Conservation (phyloP, 495 filamentous ascomycete genomes). For the Clavariopsis aquatica region DNA sequence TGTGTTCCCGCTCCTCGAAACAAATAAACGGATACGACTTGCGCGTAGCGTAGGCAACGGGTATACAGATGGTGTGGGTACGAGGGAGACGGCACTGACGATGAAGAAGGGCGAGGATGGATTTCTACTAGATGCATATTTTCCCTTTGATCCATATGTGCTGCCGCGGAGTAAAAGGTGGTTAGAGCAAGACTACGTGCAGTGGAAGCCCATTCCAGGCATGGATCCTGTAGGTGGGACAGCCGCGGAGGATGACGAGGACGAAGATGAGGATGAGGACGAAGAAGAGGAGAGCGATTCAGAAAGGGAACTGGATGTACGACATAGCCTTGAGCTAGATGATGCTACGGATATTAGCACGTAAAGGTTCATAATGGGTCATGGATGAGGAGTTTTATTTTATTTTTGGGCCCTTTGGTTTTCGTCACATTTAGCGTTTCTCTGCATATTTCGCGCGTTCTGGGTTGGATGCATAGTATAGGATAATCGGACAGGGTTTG, state of each 20-base stretch:
- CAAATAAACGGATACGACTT: conserved; percentile 82
- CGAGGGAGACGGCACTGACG: conserved; percentile 66
- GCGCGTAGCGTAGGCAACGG: conserved; percentile 51
- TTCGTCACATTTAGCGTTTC: too few species aligned
- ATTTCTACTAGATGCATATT: conserved; percentile 84
- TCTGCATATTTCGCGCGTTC: background rate
- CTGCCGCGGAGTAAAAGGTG: conserved; percentile 81
- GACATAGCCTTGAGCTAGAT: conserved; percentile 10
- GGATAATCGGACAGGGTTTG: too few species aligned
- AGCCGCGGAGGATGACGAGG: conserved; percentile 51
- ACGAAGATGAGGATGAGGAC: conserved; percentile 52
- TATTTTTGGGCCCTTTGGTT: background rate
- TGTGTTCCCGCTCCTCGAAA: conserved; percentile 81
- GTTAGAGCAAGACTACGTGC: conserved; percentile 80
- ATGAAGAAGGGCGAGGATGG: conserved; percentile 63
- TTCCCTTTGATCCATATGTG: conserved; percentile 95
- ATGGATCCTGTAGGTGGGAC: conserved; percentile 56
- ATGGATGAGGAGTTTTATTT: background rate
- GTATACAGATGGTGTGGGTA: conserved; percentile 49
- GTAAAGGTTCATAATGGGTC: background rate
- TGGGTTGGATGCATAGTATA: too few species aligned
- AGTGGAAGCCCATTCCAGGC: conserved; percentile 78
- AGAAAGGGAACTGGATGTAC: conserved; percentile 13
- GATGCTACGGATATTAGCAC: conserved; percentile 2
- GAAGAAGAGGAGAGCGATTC: conserved; percentile 28